Evolutionary conservation across 805 yeast genomes (phyloP).

Genomic region (Saturnispora serradocipensis): DNA sequence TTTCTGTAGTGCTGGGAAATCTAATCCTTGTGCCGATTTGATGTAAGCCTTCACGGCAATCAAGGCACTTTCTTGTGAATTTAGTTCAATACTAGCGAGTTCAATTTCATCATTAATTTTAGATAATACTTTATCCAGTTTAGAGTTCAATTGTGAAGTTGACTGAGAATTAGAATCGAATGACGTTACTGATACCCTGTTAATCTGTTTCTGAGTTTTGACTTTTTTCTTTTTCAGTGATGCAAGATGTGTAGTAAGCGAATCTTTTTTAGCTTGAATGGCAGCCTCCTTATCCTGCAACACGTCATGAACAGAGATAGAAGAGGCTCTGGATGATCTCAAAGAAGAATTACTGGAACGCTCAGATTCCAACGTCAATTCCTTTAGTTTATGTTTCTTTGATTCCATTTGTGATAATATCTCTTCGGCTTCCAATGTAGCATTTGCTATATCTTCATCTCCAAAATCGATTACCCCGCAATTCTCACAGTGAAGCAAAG

Average conservation of each 20-base stretch:
- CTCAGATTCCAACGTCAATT: constrained; percentile 8
- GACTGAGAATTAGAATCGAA: neutral
- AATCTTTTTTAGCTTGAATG: constrained; percentile 1
- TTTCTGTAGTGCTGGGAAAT: constrained; percentile 6
- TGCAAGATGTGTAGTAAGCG: neutral
- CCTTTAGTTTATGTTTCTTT: constrained; percentile 8
- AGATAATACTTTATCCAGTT: neutral
- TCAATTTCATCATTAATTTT: constrained; percentile 10
- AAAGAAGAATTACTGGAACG: constrained; percentile 2
- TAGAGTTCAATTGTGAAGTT: neutral
- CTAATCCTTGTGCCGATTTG: constrained; percentile 7
- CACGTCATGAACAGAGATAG: constrained; percentile 11
- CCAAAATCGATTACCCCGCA: neutral
- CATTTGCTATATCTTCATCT: constrained; percentile 6
- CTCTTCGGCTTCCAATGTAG: constrained; percentile 9
- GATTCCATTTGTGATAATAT: constrained; percentile 11
- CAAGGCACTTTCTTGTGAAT: constrained; percentile 12
- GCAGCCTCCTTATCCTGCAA: constrained; percentile 3
- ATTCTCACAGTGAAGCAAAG: constrained; percentile 5
- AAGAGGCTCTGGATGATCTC: constrained; percentile 8
- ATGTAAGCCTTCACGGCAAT: constrained; percentile 14
- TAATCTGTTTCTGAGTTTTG: constrained; percentile 6
- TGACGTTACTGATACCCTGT: constrained; percentile 11
- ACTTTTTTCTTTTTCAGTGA: neutral
- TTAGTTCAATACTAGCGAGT: constrained; percentile 9